Evolutionary conservation across 108 stramenopile genomes (phyloP).

Genomic region (Skeletonema marinoi): DNA sequence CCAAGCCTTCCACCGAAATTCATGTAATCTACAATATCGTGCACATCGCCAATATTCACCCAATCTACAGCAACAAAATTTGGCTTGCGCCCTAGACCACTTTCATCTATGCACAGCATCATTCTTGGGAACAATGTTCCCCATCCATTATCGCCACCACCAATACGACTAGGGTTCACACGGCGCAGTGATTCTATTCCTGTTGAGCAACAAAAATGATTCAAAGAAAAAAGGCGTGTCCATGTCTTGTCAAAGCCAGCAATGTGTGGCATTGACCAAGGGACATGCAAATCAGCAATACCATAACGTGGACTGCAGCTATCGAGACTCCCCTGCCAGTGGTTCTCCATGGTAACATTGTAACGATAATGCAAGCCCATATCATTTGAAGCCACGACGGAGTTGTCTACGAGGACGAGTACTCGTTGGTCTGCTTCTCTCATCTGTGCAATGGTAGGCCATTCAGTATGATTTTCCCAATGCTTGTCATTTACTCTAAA

Average conservation of each 20-base stretch:
- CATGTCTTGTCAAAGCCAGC: background rate
- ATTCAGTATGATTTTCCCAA: conserved; percentile 26
- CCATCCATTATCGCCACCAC: conserved; percentile 43
- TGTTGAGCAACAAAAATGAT: conserved; percentile 33
- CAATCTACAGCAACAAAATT: conserved; percentile 39
- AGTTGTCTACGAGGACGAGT: conserved; percentile 20
- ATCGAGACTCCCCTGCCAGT: conserved; percentile 20
- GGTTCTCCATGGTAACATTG: conserved; percentile 23
- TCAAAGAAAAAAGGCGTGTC: conserved; percentile 28
- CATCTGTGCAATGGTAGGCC: conserved; percentile 32
- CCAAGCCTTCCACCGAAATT: conserved; percentile 33
- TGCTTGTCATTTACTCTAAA: background rate
- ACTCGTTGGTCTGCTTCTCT: conserved; percentile 19
- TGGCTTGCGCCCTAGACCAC: conserved; percentile 13
- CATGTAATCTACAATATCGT: conserved; percentile 5
- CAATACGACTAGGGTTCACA: background rate
- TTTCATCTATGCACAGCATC: conserved; percentile 19
- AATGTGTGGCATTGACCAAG: background rate
- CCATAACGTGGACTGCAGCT: conserved; percentile 6
- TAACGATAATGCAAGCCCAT: conserved; percentile 17
- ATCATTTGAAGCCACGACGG: background rate
- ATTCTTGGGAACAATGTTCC: conserved; percentile 19
- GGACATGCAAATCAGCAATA: background rate
- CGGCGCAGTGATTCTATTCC: conserved; percentile 4
- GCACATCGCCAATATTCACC: conserved; percentile 7